Base-by-base conservation (phyloP, 2,329 filamentous ascomycete genomes). In the Fusarium dlaminii region DNA sequence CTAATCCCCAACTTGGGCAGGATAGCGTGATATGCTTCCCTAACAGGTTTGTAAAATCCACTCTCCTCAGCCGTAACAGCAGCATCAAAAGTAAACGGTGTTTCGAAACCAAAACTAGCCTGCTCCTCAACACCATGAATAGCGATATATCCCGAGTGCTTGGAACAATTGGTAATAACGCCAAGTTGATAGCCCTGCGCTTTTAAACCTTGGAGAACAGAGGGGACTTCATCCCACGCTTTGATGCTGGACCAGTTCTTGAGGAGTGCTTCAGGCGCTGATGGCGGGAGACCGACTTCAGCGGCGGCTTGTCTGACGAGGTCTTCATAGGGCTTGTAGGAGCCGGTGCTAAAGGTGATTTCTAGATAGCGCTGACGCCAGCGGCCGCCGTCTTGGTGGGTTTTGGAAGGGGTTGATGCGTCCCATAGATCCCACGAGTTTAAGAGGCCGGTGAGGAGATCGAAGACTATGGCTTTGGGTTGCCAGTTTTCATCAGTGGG, bases 381-480 rank as follows among this genome's bases (percentile, higher is more conserved):
- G 24, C 63, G 75, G 27, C 70, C 63, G 24, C 80, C 80, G 42
- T 82, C 79, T 9, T 66, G 67, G 12, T 73, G 34, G n/a, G 68
- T 70, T 13, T 61, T 63, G 1, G 79, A 76, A 0, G 80, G 77
- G 2, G 80, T 80, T 12, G 78, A 81, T 24, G 77, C 70, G 37
- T 82, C 75, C 83, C 83, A 85, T 14, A 84, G 69, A 20, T 73
- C 79, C 83, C 83, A 84, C 6, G 82, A 83, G 74, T 85, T 79
- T 12, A 83, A 70, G 1, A 84, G 80, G 20, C 77, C 83, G 3
- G 83, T 84, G 30, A 85, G 80, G 34, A 84, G 82, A 64, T 85
- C 83, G 37, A 85, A 84, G 36, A 84, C 68, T 4, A 84, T 76
- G 52, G 78, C 83, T 73, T 79, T 79, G 3, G 81, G 81, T 9